phyloP scores from a whole-genome alignment of 176 grass and related monocot genomes.

The Hyparrhenia diplandra region DNA sequence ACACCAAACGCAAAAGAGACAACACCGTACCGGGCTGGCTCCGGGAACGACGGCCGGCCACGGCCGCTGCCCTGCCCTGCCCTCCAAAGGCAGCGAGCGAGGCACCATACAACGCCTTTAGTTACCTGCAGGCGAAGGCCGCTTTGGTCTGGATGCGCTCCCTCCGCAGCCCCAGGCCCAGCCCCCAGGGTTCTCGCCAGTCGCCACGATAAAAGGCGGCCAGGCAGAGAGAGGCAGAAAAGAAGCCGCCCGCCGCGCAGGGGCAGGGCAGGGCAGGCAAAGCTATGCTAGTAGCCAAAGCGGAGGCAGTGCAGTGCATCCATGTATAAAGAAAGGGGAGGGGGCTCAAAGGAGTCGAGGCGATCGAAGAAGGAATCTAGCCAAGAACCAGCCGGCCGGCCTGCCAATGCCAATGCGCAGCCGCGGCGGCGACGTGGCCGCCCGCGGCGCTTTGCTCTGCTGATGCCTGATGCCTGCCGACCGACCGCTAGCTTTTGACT shows the following conservation, averaged over 20 bases:
- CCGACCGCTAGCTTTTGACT: background rate
- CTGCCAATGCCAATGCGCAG: background rate
- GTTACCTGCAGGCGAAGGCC: background rate
- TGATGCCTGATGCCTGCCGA: background rate
- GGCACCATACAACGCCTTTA: background rate
- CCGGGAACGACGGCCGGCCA: too few species aligned
- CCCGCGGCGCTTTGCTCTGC: background rate
- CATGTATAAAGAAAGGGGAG: conserved; percentile 1
- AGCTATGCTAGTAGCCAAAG: background rate
- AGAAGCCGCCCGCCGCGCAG: too few species aligned
- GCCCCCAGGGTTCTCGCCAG: too few species aligned
- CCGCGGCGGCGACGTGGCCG: background rate
- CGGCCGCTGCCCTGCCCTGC: too few species aligned
- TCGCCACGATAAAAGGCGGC: conserved; percentile 37
- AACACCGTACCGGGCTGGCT: background rate
- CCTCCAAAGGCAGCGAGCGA: conserved; percentile 17
- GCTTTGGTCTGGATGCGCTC: background rate
- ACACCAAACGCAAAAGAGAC: background rate
- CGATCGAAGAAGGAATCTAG: background rate
- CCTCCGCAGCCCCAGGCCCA: too few species aligned
- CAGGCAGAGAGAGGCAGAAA: too few species aligned
- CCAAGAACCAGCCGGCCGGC: background rate
- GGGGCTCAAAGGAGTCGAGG: background rate
- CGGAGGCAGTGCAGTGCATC: background rate
- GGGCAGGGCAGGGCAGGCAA: background rate